These are phyloP conservation scores for Allomyces macrogynus DNA, from an alignment of 192 early-diverging fungal species.

Conservation along the genomic window DNA sequence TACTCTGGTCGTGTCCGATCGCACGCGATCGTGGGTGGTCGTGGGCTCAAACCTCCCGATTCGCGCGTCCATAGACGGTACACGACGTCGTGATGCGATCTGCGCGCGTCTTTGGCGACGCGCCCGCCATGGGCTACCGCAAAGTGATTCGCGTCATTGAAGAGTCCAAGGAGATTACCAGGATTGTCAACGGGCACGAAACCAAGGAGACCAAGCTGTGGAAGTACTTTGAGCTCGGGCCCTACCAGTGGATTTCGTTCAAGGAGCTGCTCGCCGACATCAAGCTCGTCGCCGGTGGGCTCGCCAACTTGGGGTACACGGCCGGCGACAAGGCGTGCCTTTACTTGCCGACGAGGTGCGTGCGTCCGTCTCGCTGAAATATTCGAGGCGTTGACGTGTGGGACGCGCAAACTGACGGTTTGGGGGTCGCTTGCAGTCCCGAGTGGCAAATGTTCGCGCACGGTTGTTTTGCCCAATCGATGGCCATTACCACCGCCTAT, in stretches of 20 bases:
- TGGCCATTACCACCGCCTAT: slow-evolving; percentile 65
- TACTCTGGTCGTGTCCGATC: too few relatives aligned
- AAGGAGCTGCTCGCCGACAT: slow-evolving; percentile 34
- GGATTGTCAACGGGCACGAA: slow-evolving; percentile 31
- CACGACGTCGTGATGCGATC: too few relatives aligned
- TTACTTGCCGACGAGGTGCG: slow-evolving; percentile 35
- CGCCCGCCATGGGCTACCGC: slow-evolving; percentile 50
- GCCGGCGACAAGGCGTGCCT: slow-evolving; percentile 30
- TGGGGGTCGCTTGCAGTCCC: too few relatives aligned
- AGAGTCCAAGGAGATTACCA: slow-evolving; percentile 53
- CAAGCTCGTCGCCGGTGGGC: slow-evolving; percentile 42
- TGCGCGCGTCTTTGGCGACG: slow-evolving; percentile 17
- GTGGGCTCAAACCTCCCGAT: too few relatives aligned
- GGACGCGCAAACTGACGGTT: too few relatives aligned
- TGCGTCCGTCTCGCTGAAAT: not conserved
- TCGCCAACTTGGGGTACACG: slow-evolving; percentile 39
- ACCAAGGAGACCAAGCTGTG: slow-evolving; percentile 53
- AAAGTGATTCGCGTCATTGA: slow-evolving; percentile 39
- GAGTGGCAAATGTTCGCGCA: too few relatives aligned
- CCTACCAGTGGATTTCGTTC: slow-evolving; percentile 64
- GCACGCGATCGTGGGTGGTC: too few relatives aligned
- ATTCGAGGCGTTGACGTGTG: slow-evolving; percentile 3
- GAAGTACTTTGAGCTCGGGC: slow-evolving; percentile 59
- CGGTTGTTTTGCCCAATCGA: slow-evolving; percentile 40
- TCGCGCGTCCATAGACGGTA: too few relatives aligned